Evolutionary conservation across 257 asterid genomes (phyloP), one percentile per base, ranked within the genome.

Genomic region (Ajuga chamaepitys): DNA sequence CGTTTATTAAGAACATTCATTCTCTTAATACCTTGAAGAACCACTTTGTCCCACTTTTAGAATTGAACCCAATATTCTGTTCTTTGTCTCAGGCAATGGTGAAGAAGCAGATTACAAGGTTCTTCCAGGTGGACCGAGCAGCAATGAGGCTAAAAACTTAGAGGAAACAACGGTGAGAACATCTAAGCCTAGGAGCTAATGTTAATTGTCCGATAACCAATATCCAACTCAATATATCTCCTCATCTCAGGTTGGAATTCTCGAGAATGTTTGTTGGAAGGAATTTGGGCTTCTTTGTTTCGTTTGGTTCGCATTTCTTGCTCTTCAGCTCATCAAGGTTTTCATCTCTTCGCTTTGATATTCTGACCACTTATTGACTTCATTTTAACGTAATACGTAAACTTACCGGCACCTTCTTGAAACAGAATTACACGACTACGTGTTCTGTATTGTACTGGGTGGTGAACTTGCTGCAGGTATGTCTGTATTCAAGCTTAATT

Each of bases 201-300:
- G 55, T 21, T 35, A 53, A 30, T 58, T 51, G 75, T 51, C 48
- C 11, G 5, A 25, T 30, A 56, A 65, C 10, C 18, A 47, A 44
- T 51, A 7, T 66, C 11, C 26, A 25, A 46, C 56, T 48, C 68
- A 60, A 66, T 62, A 58, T 50, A 9, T 71, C 46, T 73, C 40
- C 26, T 70, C 44, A 34, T 74, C 64, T 54, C 86, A 93, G 97
- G 92, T 85, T 26, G 59, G 95, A 57, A 64, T 93, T 60, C 46
- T 93, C 60, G 86, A 89, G 73, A 93, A 93, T 70, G 97, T 93
- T 51, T 75, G 82, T 71, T 93, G 97, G 99, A 93, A 86, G 82
- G 97, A 93, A 70, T 76, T 81, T 22, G 92, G 96, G 77, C 96
- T 93, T 76, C 95, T 93, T 45, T 37, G 17, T 66, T 80, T 89